A percentile compares a stretch with the other conserved stretches of the same genome.
Conservation (phyloP, 2,329 filamentous ascomycete species). For the Scedosporium minutisporum region DNA sequence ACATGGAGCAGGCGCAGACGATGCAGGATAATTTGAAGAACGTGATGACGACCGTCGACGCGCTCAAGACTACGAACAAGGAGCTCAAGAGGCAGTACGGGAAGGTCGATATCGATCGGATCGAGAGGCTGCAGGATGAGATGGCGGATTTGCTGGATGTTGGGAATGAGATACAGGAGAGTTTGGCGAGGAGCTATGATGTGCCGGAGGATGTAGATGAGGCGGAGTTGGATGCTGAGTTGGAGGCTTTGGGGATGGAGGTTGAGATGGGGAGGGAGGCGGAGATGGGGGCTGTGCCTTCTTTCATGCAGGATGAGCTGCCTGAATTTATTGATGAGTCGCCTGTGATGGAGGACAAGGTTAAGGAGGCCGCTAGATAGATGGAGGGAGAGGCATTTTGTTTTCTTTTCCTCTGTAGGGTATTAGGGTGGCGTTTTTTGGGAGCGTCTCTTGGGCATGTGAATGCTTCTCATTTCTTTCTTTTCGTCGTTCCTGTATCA, state of each 20-base stretch:
- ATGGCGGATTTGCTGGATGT: constrained; percentile 98
- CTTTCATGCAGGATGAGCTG: constrained; percentile 81
- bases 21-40: constrained; percentile 99
- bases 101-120: constrained; percentile 95
- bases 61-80: constrained; percentile 95
- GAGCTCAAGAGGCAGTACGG: constrained; percentile 88
- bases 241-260: constrained; percentile 90
- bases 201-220: constrained; percentile 96
- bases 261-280: constrained; percentile 71
- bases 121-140: constrained; percentile 95
- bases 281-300: constrained; percentile 54
- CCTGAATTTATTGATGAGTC: constrained; percentile 91
- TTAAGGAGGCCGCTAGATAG: constrained; percentile 68
- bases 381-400: background rate
- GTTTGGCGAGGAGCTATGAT: constrained; percentile 82
- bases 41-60: constrained; percentile 95
- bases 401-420: background rate
- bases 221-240: constrained; percentile 87
- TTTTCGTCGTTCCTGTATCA: background rate
- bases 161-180: constrained; percentile 97
- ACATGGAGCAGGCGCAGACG: constrained; percentile 96
- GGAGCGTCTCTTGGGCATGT: background rate
- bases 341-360: constrained; percentile 60
- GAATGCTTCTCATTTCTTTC: background rate
- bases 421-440: background rate